Evolutionary conservation across 2,329 filamentous ascomycete species (phyloP).

Genomic region (Alternaria angustiovoidea): DNA sequence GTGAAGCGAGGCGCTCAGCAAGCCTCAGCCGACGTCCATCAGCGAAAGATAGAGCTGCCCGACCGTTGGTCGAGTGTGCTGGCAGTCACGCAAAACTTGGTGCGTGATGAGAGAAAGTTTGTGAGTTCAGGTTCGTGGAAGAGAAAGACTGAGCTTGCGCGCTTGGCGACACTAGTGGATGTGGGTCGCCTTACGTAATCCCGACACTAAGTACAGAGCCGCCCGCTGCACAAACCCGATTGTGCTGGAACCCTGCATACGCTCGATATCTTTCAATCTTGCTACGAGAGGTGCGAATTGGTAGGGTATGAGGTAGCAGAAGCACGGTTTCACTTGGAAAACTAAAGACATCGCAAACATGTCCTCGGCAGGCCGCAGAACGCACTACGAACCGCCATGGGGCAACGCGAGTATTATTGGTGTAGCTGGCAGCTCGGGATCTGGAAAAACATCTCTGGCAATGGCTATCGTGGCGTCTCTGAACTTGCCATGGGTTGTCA

Average conservation of each 20-base stretch:
- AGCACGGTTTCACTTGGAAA: neutral
- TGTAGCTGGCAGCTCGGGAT: constrained; percentile 93
- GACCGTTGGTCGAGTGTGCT: constrained; percentile 44
- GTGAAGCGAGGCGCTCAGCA: constrained; percentile 40
- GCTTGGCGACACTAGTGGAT: constrained; percentile 28
- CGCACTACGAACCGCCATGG: constrained; percentile 94
- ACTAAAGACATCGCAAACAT: constrained; percentile 20
- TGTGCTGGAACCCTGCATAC: constrained; percentile 23
- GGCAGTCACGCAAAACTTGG: constrained; percentile 42
- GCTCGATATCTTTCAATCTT: constrained; percentile 22
- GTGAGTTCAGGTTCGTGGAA: constrained; percentile 30
- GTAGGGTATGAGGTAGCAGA: constrained; percentile 18
- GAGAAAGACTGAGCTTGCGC: constrained; percentile 37
- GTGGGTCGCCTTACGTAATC: constrained; percentile 29
- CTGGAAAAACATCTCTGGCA: constrained; percentile 92
- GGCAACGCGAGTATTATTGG: constrained; percentile 96
- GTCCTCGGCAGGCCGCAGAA: constrained; percentile 47
- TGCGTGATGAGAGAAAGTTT: constrained; percentile 32
- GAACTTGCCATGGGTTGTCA: constrained; percentile 97
- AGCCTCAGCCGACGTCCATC: constrained; percentile 49
- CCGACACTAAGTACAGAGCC: constrained; percentile 19
- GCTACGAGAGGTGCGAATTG: constrained; percentile 11
- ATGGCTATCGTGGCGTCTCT: constrained; percentile 88
- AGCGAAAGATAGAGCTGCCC: constrained; percentile 38
- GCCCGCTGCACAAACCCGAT: constrained; percentile 22